A percentile compares a stretch with the other conserved stretches of the same genome.
phyloP scores from a whole-genome alignment of 2,329 filamentous ascomycete species.

The Curvularia sp. region DNA sequence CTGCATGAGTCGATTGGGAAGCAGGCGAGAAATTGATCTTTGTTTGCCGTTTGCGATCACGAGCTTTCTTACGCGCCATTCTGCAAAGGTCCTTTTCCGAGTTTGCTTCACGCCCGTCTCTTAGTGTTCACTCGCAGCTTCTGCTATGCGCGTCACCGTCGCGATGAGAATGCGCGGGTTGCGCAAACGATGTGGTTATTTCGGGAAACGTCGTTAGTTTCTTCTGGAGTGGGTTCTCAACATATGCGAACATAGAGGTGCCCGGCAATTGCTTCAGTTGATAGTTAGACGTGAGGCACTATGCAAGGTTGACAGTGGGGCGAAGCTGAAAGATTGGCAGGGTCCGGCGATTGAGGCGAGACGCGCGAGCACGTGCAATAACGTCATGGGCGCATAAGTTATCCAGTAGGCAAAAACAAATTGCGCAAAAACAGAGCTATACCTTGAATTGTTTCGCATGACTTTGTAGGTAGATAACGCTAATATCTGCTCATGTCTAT shows the following conservation, averaged over 20 bases:
- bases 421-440: too few species aligned
- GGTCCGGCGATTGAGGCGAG: slow-evolving; percentile 11
- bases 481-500: too few species aligned
- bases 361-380: slow-evolving; percentile 20
- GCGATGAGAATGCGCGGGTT: slow-evolving; percentile 12
- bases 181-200: neutral
- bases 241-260: neutral
- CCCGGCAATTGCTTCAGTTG: neutral
- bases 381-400: slow-evolving; percentile 1
- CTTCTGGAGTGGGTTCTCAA: neutral
- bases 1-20: slow-evolving; percentile 51
- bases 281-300: neutral
- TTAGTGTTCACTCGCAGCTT: slow-evolving; percentile 4
- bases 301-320: slow-evolving; percentile 11
- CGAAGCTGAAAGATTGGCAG: slow-evolving; percentile 11
- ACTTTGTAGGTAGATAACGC: too few species aligned
- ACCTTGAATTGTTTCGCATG: too few species aligned
- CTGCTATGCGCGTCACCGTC: slow-evolving; percentile 8
- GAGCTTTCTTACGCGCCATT: slow-evolving; percentile 38
- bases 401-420: too few species aligned
- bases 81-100: neutral
- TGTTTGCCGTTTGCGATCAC: slow-evolving; percentile 48
- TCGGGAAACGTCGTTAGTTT: neutral
- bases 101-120: slow-evolving; percentile 7
- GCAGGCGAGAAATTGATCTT: slow-evolving; percentile 55